These are phyloP conservation scores for Amanita muscaria DNA, from an alignment of 768 basidiomycete genomes.

Conservation along the genomic window DNA sequence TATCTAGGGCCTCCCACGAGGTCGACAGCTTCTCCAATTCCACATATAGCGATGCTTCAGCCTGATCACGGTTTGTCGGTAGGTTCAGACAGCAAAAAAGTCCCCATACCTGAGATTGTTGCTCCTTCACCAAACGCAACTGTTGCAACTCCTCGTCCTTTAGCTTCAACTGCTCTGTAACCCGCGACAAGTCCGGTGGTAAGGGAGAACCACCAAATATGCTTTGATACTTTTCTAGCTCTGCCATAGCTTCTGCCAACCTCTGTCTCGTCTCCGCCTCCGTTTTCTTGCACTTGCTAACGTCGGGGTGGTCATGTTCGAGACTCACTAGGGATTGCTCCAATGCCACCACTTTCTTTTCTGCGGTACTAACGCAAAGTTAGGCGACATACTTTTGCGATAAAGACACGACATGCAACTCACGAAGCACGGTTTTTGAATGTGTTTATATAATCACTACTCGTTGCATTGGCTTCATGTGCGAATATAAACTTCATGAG, in stretches of 20 bases:
- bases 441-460: constrained; percentile 35
- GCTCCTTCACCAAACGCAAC: constrained; percentile 53
- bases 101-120: constrained; percentile 54
- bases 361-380: constrained; percentile 40
- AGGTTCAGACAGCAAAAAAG: constrained; percentile 1
- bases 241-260: constrained; percentile 33
- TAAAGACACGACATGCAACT: constrained; percentile 16
- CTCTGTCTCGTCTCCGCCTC: constrained; percentile 45
- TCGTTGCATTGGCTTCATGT: constrained; percentile 37
- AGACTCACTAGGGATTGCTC: constrained; percentile 43
- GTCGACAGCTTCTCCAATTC: constrained; percentile 83
- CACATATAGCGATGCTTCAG: constrained; percentile 67
- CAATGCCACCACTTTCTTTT: constrained; percentile 39
- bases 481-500: constrained; percentile 64
- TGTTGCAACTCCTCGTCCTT: constrained; percentile 63
- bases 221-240: constrained; percentile 53
- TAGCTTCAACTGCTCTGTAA: constrained; percentile 47
- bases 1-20: constrained; percentile 80
- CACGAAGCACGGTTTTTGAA: constrained; percentile 51
- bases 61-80: constrained; percentile 28
- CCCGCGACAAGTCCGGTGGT: constrained; percentile 40
- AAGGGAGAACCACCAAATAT: constrained; percentile 52
- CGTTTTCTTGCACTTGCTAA: constrained; percentile 36
- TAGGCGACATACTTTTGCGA: constrained; percentile 12
- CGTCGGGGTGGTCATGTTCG: constrained; percentile 44